phyloP scores from a whole-genome alignment of 179 eudicot species.

The Carnegiea gigantea region DNA sequence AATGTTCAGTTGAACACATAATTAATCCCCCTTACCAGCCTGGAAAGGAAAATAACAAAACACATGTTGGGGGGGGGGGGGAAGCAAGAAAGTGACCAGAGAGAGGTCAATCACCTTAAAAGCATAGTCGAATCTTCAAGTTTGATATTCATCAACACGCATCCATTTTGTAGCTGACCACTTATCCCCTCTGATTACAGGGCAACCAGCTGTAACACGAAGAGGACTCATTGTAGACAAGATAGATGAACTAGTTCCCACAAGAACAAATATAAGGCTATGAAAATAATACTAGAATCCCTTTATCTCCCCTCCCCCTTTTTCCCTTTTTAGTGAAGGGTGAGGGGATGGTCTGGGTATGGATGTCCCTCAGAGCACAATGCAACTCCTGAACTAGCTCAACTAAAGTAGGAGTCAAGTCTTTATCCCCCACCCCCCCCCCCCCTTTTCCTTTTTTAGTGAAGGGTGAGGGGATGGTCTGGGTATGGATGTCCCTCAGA shows the following conservation, averaged over 20 bases:
- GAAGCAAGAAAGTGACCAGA: neutral
- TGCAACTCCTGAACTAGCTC: neutral
- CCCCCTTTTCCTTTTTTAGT: neutral
- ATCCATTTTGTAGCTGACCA: slow-evolving; percentile 73
- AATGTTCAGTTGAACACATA: neutral
- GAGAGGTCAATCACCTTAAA: slow-evolving; percentile 5
- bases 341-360: too few relatives aligned
- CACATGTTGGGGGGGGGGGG: neutral
- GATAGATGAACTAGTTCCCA: slow-evolving; percentile 2
- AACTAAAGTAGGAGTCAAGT: neutral
- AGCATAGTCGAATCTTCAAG: slow-evolving; percentile 25
- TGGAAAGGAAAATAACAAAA: neutral
- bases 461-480: too few relatives aligned
- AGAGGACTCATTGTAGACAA: neutral
- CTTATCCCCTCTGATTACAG: slow-evolving; percentile 62
- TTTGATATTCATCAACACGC: slow-evolving; percentile 49
- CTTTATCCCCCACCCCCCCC: neutral
- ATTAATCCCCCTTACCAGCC: neutral
- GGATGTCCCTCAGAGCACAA: neutral
- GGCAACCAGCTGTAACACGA: slow-evolving; percentile 55
- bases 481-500: neutral
- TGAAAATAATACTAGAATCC: neutral
- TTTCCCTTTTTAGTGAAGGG: neutral
- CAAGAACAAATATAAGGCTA: neutral
- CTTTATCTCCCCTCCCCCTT: neutral